Base-by-base conservation (phyloP, 345 rosid genomes). In the Capsella bursapastoris region DNA sequence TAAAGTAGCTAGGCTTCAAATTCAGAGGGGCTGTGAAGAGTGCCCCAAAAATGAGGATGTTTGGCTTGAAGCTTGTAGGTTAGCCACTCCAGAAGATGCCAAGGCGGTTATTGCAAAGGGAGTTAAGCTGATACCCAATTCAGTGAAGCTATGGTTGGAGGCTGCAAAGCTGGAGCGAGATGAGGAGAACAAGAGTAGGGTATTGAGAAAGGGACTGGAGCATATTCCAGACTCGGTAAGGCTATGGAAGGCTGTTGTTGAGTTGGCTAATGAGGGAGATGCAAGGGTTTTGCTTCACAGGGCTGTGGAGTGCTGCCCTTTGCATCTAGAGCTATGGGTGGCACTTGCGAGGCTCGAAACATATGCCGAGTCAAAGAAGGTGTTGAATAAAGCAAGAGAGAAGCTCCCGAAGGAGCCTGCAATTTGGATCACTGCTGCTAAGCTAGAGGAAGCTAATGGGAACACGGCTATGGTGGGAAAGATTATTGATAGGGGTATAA, bases 21-120 rank as follows among this genome's bases (percentile, higher is more conserved):
- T 94, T 69, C 88, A 85, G 71, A 94, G 56, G 74, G 97, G 98
- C 2, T 94, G 97, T 1, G 97, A 91, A 72, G 97, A 94, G 81
- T 94, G 97, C 71, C 97, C 97, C 2, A 90, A 77, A 71, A 91
- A 81, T 51, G 98, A 94, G 56, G 97, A 91, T 83, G 96, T 90
- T 53, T 94, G 96, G 98, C 77, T 91, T 60, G 97, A 94, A 75
- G 97, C 98, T 2, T 94, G 97, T 75, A 80, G 98, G 72, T 76
- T 94, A 73, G 82, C 98, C 0, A 85, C 85, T 71, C 95, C 97
- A 2, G 97, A 84, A 62, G 97, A 94, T 60, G 93, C 98, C 12
- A 94, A 91, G 82, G 95, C 85, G 6, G 97, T 90, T 72, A 86
- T 91, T 81, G 97, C 98, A 15, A 85, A 45, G 79, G 97, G 97